These are phyloP conservation scores for Phytophthora pseudosyringae DNA, from an alignment of 352 stramenopile species.

Conservation along the genomic window DNA sequence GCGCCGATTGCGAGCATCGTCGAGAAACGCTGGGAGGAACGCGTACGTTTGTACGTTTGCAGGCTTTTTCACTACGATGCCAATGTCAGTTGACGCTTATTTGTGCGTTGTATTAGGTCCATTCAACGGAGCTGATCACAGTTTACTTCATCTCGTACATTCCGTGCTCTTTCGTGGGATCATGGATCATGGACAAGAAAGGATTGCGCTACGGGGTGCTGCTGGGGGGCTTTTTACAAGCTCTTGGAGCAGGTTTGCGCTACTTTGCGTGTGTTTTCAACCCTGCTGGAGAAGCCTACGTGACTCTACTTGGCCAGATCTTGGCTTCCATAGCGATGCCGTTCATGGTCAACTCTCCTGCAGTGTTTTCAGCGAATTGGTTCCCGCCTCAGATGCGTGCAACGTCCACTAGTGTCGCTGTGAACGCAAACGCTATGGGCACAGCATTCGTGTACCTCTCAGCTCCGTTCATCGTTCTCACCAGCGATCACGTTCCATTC, in stretches of 20 bases:
- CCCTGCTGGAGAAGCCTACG: constrained; percentile 34
- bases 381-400: constrained; percentile 71
- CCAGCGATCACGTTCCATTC: constrained; percentile 30
- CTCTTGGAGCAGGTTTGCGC: constrained; percentile 51
- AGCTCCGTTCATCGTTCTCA: constrained; percentile 60
- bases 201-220: constrained; percentile 69
- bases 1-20: constrained; percentile 72
- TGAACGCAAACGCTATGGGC: constrained; percentile 79
- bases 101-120: constrained; percentile 37
- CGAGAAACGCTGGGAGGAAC: constrained; percentile 61
- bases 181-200: constrained; percentile 85
- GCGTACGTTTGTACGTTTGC: constrained; percentile 31
- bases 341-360: constrained; percentile 89
- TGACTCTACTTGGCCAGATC: constrained; percentile 67
- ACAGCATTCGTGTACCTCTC: constrained; percentile 68
- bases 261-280: constrained; percentile 47
- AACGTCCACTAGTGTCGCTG: constrained; percentile 71
- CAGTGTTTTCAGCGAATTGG: constrained; percentile 77
- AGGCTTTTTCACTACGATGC: not conserved
- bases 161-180: constrained; percentile 78
- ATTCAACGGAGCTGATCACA: constrained; percentile 79
- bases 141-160: constrained; percentile 86
- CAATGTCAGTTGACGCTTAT: not conserved
- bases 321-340: constrained; percentile 74
- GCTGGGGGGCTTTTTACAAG: constrained; percentile 63